Base-by-base conservation (phyloP, 345 rosid species). In the Ceriops decandra region DNA sequence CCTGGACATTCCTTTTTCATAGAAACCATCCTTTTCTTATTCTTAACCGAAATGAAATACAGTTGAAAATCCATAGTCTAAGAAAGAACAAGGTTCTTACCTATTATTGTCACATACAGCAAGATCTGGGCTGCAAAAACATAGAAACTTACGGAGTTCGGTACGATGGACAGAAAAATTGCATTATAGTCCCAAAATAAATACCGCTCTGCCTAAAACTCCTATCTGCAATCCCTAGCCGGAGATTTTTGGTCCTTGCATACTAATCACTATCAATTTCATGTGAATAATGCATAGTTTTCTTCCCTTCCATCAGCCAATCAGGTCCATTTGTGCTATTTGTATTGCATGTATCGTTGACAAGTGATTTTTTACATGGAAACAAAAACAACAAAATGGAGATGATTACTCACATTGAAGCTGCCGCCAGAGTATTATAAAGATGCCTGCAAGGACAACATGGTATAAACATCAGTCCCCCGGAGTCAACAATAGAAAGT, bases 51-150 rank as follows among this genome's bases (percentile, higher is more conserved):
- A 24, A 21, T 26, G 52, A 22, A 38, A 5, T 24, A 4, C 13
- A n/a, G n/a, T 22, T 42, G 9, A 27, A 24, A 42, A 42, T 46
- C 26, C 51, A 62, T 24, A 62, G 26, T 62, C 22, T n/a, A 42
- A 62, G 27, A 58, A 52, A 64, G 13, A 32, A 52, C 21, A n/a
- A 49, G 20, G 30, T 6, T 62, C 72, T 60, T 69, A 69, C 72
- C 72, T 31, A 60, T 49, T 7, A 69, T 4, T 16, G 24, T 49
- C 64, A 60, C 21, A 21, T 60, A 21, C 20, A 60, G 7, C 51
- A 35, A 60, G 15, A 38, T 7, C 8, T 11, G 21, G 0, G 51
- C 72, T 69, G 72, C 57, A 22, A 60, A 21, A 58, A 59, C 6
- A 42, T 22, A 42, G 46, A 47, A 59, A 47, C 16, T 68, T 30